Base-by-base conservation (phyloP, 768 basidiomycete genomes). In the Tricholoma hemisulphureum region DNA sequence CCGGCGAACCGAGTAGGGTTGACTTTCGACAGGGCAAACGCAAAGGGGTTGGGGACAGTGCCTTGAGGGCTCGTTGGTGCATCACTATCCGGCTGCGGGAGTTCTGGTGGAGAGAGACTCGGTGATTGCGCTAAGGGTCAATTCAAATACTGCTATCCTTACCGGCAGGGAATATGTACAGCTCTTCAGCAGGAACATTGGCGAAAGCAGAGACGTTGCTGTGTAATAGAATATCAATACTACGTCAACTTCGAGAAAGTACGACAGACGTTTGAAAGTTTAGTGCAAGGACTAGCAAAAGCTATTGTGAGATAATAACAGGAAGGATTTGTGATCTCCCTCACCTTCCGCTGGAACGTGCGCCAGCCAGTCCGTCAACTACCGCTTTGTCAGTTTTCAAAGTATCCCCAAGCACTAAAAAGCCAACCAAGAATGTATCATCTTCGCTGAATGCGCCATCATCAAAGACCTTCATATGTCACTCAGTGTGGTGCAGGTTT, bases 311-410 rank as follows among this genome's bases (percentile, higher is more conserved):
- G 31, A 43, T 20, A 3, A 1, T 41, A 14, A 41, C 3, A 26
- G 23, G 49, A 6, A 6, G 26, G 4, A 26, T 24, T 11, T 24
- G 16, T 32, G 11, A 26, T 35, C 29, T 23, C 18, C 56, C 60
- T 43, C 45, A 72, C 75, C 75, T 68, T 82, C 83, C 18, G 74
- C 77, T n/a, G 83, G 82, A 45, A 78, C 72, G 53, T 84, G 83
- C 2, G 80, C 66, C 14, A 83, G 61, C 80, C 82, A 84, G 63
- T 85, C 83, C 2, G 82, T 83, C 52, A 83, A 63, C 78, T 81
- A 56, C 13, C 23, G 34, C 21, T 7, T 28, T 29, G 51, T 55
- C 8, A 56, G 26, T 29, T 20, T 45, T 23, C 34, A n/a, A 7
- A 10, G 6, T 5, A 18, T 51, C 32, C 21, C 20, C 5, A 11